Evolutionary conservation across 1,139 yeast species (phyloP).

Genomic region (Taiozyma sp.): DNA sequence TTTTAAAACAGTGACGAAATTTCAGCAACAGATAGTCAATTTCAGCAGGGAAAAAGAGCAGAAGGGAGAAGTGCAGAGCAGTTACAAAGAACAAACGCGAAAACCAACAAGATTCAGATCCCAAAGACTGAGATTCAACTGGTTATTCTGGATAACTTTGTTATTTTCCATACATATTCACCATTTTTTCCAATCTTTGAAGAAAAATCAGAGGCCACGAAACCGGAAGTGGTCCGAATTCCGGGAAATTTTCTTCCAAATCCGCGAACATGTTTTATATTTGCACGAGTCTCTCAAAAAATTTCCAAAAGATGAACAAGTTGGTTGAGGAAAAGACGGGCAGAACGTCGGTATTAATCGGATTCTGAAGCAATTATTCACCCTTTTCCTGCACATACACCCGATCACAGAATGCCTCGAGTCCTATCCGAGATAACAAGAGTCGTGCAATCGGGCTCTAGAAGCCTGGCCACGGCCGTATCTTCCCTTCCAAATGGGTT

Average conservation of each 20-base stretch:
- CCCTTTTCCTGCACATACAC: neutral
- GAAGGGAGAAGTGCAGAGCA: neutral
- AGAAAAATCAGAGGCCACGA: neutral
- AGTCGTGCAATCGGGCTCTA: slow-evolving; percentile 12
- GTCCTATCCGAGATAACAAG: slow-evolving; percentile 11
- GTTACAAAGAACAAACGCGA: neutral
- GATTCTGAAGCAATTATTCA: neutral
- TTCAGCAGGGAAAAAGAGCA: neutral
- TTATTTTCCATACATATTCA: neutral
- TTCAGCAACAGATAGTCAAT: neutral
- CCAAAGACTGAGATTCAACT: neutral
- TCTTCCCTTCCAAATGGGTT: slow-evolving; percentile 1
- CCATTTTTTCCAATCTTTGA: neutral
- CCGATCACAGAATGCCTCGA: slow-evolving; percentile 16
- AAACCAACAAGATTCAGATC: neutral
- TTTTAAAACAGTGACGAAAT: neutral
- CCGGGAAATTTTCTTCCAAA: neutral
- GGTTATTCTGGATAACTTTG: neutral
- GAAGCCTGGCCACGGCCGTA: slow-evolving; percentile 19
- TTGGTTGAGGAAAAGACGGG: no score
- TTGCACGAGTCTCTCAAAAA: neutral
- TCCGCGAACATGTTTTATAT: neutral
- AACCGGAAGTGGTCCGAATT: neutral
- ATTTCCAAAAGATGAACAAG: neutral
- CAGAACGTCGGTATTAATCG: neutral